phyloP scores from a whole-genome alignment of 1,284 basidiomycete species.

The Pseudozyma hubeiensis region DNA sequence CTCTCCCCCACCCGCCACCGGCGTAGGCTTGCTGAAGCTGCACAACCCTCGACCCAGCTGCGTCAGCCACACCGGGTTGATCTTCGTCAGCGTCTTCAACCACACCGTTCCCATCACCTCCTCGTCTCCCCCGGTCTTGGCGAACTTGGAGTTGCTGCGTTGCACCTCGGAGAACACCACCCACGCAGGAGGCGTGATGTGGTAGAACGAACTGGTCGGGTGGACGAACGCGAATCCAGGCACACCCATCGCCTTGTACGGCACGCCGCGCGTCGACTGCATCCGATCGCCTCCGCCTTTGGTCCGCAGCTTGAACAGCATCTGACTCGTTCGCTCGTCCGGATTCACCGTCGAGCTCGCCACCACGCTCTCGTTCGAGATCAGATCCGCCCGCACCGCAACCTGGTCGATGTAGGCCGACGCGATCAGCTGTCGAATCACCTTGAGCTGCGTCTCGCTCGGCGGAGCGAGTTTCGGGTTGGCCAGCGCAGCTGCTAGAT shows the following conservation, averaged over 20 bases:
- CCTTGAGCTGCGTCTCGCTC: constrained; percentile 77
- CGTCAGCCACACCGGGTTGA: constrained; percentile 90
- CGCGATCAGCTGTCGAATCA: constrained; percentile 86
- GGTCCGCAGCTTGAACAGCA: constrained; percentile 33
- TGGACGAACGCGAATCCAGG: constrained; percentile 87
- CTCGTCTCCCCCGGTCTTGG: constrained; percentile 18
- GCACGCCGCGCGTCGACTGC: constrained; percentile 80
- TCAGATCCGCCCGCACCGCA: constrained; percentile 88
- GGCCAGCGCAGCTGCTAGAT: constrained; percentile 20
- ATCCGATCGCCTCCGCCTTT: constrained; percentile 75
- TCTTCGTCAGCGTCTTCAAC: constrained; percentile 67
- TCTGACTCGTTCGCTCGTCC: constrained; percentile 35
- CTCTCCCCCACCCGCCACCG: constrained; percentile 20
- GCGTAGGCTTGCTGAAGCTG: constrained; percentile 82
- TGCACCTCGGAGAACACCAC: constrained; percentile 81
- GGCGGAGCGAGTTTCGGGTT: constrained; percentile 57
- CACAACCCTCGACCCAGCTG: constrained; percentile 83
- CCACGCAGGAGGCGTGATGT: constrained; percentile 82
- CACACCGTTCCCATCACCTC: constrained; percentile 38
- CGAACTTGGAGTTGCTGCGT: constrained; percentile 66
- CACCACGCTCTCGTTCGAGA: constrained; percentile 67
- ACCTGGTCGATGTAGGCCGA: constrained; percentile 96
- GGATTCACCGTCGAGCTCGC: constrained; percentile 21
- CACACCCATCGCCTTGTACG: constrained; percentile 86
- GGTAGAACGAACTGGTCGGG: constrained; percentile 83